These are phyloP conservation scores for Prunus mira DNA, from an alignment of 306 rosid species.

Conservation along the genomic window DNA sequence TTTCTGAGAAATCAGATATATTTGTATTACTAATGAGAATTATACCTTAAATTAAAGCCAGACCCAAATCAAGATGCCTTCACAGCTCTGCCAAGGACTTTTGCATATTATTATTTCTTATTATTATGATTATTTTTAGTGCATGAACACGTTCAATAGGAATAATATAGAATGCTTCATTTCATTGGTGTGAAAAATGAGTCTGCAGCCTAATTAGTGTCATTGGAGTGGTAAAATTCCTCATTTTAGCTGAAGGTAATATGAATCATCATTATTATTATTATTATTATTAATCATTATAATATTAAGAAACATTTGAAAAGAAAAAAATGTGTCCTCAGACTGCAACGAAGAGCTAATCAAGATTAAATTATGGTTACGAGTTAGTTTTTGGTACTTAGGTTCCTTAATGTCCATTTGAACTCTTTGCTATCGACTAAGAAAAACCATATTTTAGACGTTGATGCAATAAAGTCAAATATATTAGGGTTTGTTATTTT, in stretches of 20 bases:
- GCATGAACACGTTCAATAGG: too few relatives aligned
- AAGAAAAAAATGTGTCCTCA: not conserved
- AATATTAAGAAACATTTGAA: too few relatives aligned
- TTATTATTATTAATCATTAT: too few relatives aligned
- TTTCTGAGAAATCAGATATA: too few relatives aligned
- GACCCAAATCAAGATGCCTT: not conserved
- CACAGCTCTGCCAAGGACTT: not conserved
- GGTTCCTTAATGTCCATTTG: not conserved
- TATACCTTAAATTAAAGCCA: not conserved
- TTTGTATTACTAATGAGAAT: slow-evolving; percentile 9
- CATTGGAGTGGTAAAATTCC: not conserved
- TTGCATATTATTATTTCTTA: too few relatives aligned
- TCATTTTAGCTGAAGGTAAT: not conserved
- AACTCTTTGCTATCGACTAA: not conserved
- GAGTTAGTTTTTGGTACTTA: not conserved
- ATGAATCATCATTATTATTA: not conserved
- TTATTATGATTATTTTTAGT: too few relatives aligned
- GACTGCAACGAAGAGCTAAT: not conserved
- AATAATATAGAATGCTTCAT: too few relatives aligned
- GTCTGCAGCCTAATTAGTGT: too few relatives aligned
- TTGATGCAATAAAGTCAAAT: not conserved
- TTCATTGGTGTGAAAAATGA: too few relatives aligned
- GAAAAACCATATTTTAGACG: not conserved
- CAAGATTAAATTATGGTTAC: not conserved
- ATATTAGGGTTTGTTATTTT: not conserved